These are phyloP conservation scores for Elongisporangium senticosum DNA, from an alignment of 352 stramenopile genomes.

Conservation along the genomic window DNA sequence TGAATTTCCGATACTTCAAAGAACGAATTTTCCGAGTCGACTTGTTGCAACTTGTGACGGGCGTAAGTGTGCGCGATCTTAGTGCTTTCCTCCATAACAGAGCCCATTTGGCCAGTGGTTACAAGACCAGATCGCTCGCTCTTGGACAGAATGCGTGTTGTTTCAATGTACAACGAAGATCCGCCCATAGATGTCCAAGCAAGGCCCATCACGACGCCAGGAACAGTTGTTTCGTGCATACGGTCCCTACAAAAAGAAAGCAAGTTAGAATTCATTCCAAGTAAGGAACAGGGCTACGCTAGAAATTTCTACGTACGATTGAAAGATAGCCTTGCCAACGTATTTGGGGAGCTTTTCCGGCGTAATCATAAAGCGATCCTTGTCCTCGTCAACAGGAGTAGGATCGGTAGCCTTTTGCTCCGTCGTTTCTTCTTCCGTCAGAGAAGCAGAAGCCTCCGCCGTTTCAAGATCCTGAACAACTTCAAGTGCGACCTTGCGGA, in stretches of 20 bases:
- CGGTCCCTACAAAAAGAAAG: slow-evolving; percentile 70
- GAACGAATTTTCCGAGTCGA: slow-evolving; percentile 85
- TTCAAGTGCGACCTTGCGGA: slow-evolving; percentile 96
- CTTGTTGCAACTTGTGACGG: slow-evolving; percentile 64
- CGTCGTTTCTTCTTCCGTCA: background rate
- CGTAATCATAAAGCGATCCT: slow-evolving; percentile 87
- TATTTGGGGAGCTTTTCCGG: slow-evolving; percentile 96
- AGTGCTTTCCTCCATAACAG: slow-evolving; percentile 98
- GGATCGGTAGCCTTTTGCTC: background rate
- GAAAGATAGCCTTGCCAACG: slow-evolving; percentile 97
- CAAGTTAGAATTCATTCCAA: slow-evolving; percentile 2
- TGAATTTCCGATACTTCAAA: slow-evolving; percentile 96
- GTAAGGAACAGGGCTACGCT: background rate
- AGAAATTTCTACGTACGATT: slow-evolving; percentile 57
- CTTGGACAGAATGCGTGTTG: slow-evolving; percentile 68
- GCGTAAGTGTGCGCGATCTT: slow-evolving; percentile 96
- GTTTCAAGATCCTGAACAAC: slow-evolving; percentile 88
- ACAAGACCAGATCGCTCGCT: slow-evolving; percentile 54
- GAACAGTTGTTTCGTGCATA: slow-evolving; percentile 93
- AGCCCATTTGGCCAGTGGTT: slow-evolving; percentile 95
- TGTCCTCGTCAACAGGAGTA: slow-evolving; percentile 16
- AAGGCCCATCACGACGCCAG: slow-evolving; percentile 98
- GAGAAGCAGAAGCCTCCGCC: slow-evolving; percentile 7
- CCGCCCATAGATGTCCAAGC: slow-evolving; percentile 98
- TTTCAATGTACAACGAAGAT: slow-evolving; percentile 98